Base-by-base conservation (phyloP, 805 yeast species). In the Starmerella stellata region DNA sequence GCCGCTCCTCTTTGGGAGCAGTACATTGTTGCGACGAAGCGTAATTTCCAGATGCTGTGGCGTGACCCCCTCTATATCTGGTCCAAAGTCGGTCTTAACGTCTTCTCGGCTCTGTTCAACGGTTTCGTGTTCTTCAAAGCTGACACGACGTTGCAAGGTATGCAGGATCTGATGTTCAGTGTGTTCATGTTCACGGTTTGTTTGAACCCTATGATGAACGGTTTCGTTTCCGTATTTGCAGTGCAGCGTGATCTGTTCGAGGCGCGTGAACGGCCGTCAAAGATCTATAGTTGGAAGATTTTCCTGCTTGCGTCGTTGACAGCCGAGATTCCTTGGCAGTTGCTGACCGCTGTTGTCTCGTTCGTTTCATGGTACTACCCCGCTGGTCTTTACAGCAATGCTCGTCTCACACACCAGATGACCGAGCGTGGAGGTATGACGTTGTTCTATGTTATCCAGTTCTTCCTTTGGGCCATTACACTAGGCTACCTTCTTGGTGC, bases 91-190 rank as follows among this genome's bases (percentile, higher is more conserved):
- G 61, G 63, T 52, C 56, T 72, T 47, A 59, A 61, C 44, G 53
- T 65, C 27, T 53, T 68, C 15, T 63, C 73, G 34, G 72, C 80
- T 30, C 51, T 78, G 15, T 74, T 75, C 53, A 68, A 74, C 44
- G 92, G 93, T 32, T 79, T 79, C 56, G 64, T 76, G 1, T 79
- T 74, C 58, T 74, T 65, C 61, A 65, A 74, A 48, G 68, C 74
- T 31, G 69, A 66, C 39, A 59, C 62, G 29, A 53, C 70, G 27
- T 49, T 66, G 34, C 63, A 65, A 34, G 79, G 78, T 38, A 60
- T 74, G 51, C 74, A 66, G 52, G 70, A 74, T 54, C 64, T 69
- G 41, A 61, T 74, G 64, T 70, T 75, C 51, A 67, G 72, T 24
- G 62, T 69, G 25, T 73, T 77, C 51, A 61, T 76, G 60, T 62